Percentiles rank a stretch among this genome's conserved stretches.
Conservation (phyloP, 2,329 filamentous ascomycete species). For the Penicillium sp. region DNA sequence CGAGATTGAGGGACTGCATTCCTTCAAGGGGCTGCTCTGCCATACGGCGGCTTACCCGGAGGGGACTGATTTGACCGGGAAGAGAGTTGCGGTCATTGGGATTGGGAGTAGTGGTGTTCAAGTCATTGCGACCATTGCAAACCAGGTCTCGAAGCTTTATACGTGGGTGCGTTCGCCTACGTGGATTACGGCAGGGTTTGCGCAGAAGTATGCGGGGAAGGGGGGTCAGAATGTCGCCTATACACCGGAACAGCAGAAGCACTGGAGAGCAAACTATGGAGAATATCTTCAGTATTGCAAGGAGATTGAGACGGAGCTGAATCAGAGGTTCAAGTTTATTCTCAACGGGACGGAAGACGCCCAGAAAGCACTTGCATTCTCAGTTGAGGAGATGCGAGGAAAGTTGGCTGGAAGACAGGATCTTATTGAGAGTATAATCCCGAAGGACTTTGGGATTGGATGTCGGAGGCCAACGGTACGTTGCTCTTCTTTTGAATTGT, state of each 20-base stretch:
- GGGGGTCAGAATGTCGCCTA: conserved; percentile 27
- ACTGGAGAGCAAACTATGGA: conserved; percentile 23
- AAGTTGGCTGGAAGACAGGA: conserved; percentile 32
- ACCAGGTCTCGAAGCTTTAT: conserved; percentile 41
- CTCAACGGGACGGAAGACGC: conserved; percentile 52
- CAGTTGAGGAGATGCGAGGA: neutral
- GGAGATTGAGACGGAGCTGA: conserved; percentile 33
- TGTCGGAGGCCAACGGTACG: conserved; percentile 46
- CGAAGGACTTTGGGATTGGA: conserved; percentile 41
- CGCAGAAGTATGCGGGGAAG: conserved; percentile 24
- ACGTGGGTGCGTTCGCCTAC: conserved; percentile 16
- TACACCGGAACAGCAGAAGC: conserved; percentile 18
- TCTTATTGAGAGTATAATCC: conserved; percentile 40
- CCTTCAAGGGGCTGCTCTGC: conserved; percentile 48
- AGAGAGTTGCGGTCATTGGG: conserved; percentile 39
- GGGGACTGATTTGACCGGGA: conserved; percentile 35
- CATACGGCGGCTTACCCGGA: conserved; percentile 43
- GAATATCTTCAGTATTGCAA: conserved; percentile 32
- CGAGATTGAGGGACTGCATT: conserved; percentile 49
- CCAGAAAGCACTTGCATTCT: conserved; percentile 36
- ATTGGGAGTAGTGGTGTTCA: conserved; percentile 45
- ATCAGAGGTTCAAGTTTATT: conserved; percentile 26
- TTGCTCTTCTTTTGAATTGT: too few relatives aligned
- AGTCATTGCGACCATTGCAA: conserved; percentile 34
- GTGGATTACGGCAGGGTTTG: conserved; percentile 14